Evolutionary conservation across 352 stramenopile genomes (phyloP).

Genomic region (Elongisporangium anandrum): DNA sequence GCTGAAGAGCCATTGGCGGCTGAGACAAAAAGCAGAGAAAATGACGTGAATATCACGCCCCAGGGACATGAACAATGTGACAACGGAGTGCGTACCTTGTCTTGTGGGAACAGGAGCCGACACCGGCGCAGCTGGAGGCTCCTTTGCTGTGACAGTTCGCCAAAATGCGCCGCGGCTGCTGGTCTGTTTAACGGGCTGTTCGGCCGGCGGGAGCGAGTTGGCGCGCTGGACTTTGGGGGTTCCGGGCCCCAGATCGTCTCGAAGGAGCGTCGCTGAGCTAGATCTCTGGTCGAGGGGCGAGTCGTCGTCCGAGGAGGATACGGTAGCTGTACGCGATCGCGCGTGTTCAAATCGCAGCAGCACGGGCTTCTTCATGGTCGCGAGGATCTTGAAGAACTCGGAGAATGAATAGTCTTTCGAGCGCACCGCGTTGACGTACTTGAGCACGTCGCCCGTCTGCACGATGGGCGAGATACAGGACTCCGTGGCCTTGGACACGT

Average conservation of each 20-base stretch:
- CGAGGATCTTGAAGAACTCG: slow-evolving; percentile 88
- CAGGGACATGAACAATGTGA: background rate
- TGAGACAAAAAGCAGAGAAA: background rate
- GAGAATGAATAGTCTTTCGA: slow-evolving; percentile 86
- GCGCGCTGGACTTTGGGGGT: slow-evolving; percentile 39
- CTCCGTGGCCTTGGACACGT: slow-evolving; percentile 84
- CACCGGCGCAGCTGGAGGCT: slow-evolving; percentile 15
- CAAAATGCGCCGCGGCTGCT: slow-evolving; percentile 52
- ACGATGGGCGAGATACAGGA: slow-evolving; percentile 78
- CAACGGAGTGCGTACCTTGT: background rate
- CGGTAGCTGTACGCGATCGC: slow-evolving; percentile 33
- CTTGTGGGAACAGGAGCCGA: background rate
- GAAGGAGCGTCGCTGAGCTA: slow-evolving; percentile 27
- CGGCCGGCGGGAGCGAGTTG: slow-evolving; percentile 52
- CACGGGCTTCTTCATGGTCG: slow-evolving; percentile 88
- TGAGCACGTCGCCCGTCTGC: slow-evolving; percentile 69
- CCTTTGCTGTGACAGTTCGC: slow-evolving; percentile 35
- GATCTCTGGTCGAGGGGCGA: slow-evolving; percentile 40
- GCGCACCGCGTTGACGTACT: slow-evolving; percentile 82
- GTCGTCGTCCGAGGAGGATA: slow-evolving; percentile 32
- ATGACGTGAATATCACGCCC: background rate
- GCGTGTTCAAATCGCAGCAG: slow-evolving; percentile 75
- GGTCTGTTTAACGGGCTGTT: slow-evolving; percentile 33
- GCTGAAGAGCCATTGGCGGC: background rate
- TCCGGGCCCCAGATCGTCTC: slow-evolving; percentile 14